Evolutionary conservation across 257 asterid genomes (phyloP).

Genomic region (Anisodus tanguticus): DNA sequence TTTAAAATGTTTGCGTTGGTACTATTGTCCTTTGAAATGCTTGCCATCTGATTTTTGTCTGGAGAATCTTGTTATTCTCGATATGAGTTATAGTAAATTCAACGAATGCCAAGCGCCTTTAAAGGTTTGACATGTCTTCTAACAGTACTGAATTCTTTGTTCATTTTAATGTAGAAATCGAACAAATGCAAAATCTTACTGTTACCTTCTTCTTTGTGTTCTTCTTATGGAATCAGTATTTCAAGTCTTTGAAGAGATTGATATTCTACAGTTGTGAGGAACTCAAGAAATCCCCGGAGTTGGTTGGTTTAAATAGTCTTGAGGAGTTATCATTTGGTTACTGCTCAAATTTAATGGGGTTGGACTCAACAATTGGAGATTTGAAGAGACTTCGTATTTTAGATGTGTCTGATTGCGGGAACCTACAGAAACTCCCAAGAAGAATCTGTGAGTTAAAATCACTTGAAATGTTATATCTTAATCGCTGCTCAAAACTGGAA

Average conservation of each 20-base stretch:
- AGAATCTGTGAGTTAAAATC: neutral
- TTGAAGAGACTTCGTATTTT: neutral
- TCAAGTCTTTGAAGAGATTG: neutral
- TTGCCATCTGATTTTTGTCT: conserved; percentile 13
- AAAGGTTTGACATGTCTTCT: neutral
- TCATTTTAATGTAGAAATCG: neutral
- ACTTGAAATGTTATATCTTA: neutral
- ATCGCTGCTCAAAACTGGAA: neutral
- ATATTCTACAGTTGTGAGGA: neutral
- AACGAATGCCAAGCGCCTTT: conserved; percentile 8
- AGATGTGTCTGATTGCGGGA: neutral
- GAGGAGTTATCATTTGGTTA: neutral
- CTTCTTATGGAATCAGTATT: neutral
- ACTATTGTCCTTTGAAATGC: neutral
- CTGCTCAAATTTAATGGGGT: neutral
- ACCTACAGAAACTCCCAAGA: neutral
- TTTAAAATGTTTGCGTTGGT: neutral
- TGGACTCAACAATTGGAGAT: neutral
- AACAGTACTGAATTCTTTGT: neutral
- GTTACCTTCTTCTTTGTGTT: neutral
- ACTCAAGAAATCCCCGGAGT: neutral
- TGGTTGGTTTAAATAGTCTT: neutral
- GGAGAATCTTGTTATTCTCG: conserved; percentile 18
- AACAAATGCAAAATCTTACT: neutral
- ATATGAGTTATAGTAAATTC: neutral